Percentiles rank a stretch among this genome's conserved stretches.
Evolutionary conservation across 306 rosid genomes (phyloP).

Genomic region (Quercus suber): DNA sequence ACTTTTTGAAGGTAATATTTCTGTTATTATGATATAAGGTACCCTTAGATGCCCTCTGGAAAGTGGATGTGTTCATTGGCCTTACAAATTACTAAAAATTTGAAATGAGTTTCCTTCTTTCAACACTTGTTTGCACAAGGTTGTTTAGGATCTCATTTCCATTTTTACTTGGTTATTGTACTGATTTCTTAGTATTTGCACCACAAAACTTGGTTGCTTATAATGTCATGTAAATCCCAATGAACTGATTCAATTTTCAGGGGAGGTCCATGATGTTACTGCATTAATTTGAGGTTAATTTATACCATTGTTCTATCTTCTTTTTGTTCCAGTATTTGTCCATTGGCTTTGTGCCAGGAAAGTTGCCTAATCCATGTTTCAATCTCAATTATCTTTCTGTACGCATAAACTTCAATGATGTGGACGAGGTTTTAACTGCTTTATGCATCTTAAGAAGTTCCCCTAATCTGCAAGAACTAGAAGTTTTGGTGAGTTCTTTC

Average conservation of each 20-base stretch:
- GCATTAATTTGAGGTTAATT: conserved; percentile 5
- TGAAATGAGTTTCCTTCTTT: background rate
- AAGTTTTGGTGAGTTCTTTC: conserved; percentile 48
- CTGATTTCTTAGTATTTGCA: background rate
- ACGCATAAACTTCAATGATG: conserved; percentile 47
- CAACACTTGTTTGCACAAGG: no score
- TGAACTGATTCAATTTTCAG: background rate
- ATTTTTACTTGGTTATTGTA: background rate
- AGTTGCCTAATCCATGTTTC: conserved; percentile 40
- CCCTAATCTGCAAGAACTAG: conserved; percentile 52
- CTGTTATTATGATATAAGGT: background rate
- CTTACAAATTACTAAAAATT: background rate
- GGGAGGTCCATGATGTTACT: background rate
- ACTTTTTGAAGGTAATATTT: conserved; percentile 49
- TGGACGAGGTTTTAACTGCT: conserved; percentile 49
- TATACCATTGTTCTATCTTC: conserved; percentile 21
- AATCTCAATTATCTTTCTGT: conserved; percentile 53
- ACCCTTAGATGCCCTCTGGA: background rate
- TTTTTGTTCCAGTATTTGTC: conserved; percentile 51
- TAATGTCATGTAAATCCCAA: background rate
- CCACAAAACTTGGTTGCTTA: background rate
- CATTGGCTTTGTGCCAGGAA: conserved; percentile 35
- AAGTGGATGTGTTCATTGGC: background rate
- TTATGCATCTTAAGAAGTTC: conserved; percentile 52
- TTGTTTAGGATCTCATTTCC: background rate